A percentile compares a stretch with the other conserved stretches of the same genome.
Conservation (phyloP, 345 rosid genomes). For the Pelargonium nanum region DNA sequence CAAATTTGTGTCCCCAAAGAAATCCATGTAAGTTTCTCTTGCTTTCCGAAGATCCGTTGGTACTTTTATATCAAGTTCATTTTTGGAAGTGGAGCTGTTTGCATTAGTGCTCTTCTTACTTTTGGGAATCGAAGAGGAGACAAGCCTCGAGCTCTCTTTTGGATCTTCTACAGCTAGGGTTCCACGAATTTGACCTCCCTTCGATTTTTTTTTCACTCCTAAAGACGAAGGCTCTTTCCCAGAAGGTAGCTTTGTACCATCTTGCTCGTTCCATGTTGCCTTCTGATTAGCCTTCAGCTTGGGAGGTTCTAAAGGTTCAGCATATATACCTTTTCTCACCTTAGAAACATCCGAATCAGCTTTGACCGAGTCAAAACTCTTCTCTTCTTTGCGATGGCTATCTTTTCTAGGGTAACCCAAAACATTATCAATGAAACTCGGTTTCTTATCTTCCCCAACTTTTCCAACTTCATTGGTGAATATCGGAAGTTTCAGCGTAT, state of each 20-base stretch:
- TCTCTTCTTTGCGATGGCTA: conserved; percentile 34
- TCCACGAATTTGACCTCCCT: conserved; percentile 30
- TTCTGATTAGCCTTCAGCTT: conserved; percentile 36
- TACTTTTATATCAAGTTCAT: conserved; percentile 32
- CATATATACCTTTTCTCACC: conserved; percentile 29
- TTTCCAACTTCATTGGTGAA: conserved; percentile 34
- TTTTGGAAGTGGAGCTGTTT: conserved; percentile 24
- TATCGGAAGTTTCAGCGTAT: conserved; percentile 57
- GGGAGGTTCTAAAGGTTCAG: conserved; percentile 26
- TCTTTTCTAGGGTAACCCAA: conserved; percentile 29
- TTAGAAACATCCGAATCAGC: conserved; percentile 25
- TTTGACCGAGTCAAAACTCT: conserved; percentile 24
- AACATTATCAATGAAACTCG: conserved; percentile 25
- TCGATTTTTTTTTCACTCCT: conserved; percentile 38
- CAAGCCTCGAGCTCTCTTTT: conserved; percentile 30
- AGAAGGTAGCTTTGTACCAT: conserved; percentile 27
- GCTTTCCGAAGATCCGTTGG: conserved; percentile 33
- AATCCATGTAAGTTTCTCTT: conserved; percentile 53
- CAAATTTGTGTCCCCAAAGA: conserved; percentile 57
- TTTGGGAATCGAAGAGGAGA: conserved; percentile 28
- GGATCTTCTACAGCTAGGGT: conserved; percentile 22
- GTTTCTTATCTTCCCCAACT: conserved; percentile 43
- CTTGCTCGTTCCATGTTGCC: conserved; percentile 24
- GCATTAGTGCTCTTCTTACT: conserved; percentile 32
- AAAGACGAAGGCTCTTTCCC: conserved; percentile 33